Base-by-base conservation (phyloP, 2,329 filamentous ascomycete species). In the Pyrenophora seminiperda region DNA sequence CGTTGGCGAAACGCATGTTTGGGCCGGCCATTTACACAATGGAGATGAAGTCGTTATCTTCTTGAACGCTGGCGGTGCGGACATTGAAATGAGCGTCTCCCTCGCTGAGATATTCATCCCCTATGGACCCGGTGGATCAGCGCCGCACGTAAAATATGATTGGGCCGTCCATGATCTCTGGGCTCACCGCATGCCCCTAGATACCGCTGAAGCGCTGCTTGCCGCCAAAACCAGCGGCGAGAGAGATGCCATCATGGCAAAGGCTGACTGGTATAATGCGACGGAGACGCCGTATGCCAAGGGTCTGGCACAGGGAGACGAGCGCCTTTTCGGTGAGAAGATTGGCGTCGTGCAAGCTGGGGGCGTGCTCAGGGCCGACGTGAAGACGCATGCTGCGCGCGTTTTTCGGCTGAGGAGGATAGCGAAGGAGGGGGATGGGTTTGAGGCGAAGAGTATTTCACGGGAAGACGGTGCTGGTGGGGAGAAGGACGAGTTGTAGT, bases 121-220 rank as follows among this genome's bases (percentile, higher is more conserved):
- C 0, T 63, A 61, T 14, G 61, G 62, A 30, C 57, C 62, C 1
- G 61, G 59, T 13, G 62, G 62, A 17, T 61, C 63, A 10, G 62
- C 62, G 5, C 62, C 59, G 0, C 62, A 62, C 34, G 52, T 55
- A 18, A 56, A 61, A 7, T 66, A 54, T 24, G 58, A 62, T 34
- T 65, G 62, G 62, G 55, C 58, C 1, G 46, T 65, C 14, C 56
- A 65, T 31, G 62, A 65, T 18, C 57, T 65, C 1, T 65, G 62
- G 61, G 61, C 61, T 1, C 33, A 59, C 19, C 62, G 62, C 22
- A 65, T 65, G 62, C 7, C 56, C 0, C 45, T 58, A 2, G 18
- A 27, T 5, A 62, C 54, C 1, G 61, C 60, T 1, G 45, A 58
- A 20, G 45, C 47, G 7, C 30, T 65, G 1, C 53, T 65, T 13